These are phyloP conservation scores for Leccinum uliginosum DNA, from an alignment of 768 basidiomycete genomes.

Conservation along the genomic window DNA sequence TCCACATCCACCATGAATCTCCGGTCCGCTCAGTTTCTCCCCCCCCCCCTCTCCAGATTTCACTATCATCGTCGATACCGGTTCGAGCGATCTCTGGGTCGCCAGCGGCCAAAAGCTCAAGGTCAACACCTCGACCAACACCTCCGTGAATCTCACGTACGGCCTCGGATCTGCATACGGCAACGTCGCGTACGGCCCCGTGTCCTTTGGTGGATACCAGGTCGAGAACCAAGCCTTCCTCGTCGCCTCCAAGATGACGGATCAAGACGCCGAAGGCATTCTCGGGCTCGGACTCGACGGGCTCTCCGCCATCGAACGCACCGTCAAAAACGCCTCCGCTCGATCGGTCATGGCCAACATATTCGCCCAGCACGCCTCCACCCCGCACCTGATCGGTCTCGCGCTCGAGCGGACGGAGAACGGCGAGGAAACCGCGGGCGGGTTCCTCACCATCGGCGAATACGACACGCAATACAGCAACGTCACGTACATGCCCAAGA, in stretches of 20 bases:
- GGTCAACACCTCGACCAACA: conserved; percentile 28
- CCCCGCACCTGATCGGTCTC: conserved; percentile 39
- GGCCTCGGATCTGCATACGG: conserved; percentile 38
- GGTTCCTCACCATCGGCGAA: conserved; percentile 40
- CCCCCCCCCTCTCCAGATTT: conserved; percentile 17
- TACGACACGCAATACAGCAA: conserved; percentile 34
- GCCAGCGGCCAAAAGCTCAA: conserved; percentile 17
- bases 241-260: conserved; percentile 14
- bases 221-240: conserved; percentile 28
- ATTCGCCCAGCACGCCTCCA: conserved; percentile 31
- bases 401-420: conserved; percentile 40
- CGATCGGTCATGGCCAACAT: conserved; percentile 38
- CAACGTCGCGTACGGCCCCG: conserved; percentile 31
- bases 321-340: conserved; percentile 7
- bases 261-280: conserved; percentile 20
- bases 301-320: conserved; percentile 21
- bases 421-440: conserved; percentile 37
- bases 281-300: conserved; percentile 26
- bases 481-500: conserved; percentile 28
- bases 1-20: neutral
- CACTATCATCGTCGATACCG: conserved; percentile 26
- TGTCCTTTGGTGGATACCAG: conserved; percentile 33
- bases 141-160: conserved; percentile 31
- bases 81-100: conserved; percentile 31
- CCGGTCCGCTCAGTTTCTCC: neutral